phyloP scores from a whole-genome alignment of 306 rosid genomes.

The Clitoria ternatea region DNA sequence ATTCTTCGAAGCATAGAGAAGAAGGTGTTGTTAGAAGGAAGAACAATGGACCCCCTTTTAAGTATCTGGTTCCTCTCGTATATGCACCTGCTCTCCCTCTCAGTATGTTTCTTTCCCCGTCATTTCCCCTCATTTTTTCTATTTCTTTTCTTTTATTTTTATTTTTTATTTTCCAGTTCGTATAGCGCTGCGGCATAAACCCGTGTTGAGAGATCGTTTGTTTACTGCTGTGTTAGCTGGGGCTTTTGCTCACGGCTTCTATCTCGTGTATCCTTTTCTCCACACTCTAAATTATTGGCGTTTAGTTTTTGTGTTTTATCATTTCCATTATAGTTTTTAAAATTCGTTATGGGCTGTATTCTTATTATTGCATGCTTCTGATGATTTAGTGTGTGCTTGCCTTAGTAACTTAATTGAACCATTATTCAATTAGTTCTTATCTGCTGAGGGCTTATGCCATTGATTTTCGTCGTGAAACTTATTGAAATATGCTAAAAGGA shows the following conservation, averaged over 20 bases:
- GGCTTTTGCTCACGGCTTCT: constrained; percentile 79
- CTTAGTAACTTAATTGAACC: not conserved
- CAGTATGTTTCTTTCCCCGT: constrained; percentile 41
- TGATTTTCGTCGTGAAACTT: not conserved
- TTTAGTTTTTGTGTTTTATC: not conserved
- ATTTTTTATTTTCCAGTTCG: constrained; percentile 54
- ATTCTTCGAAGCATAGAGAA: constrained; percentile 49
- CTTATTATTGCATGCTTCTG: not conserved
- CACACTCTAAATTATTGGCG: not conserved
- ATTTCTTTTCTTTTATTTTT: not conserved
- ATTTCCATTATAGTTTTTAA: not conserved
- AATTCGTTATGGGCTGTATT: not conserved
- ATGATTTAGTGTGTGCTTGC: not conserved
- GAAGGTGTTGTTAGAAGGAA: constrained; percentile 53
- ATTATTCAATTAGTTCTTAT: not conserved
- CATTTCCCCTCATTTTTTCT: not conserved
- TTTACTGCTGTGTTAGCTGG: constrained; percentile 76
- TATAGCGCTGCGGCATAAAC: constrained; percentile 64
- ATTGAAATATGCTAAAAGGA: not conserved
- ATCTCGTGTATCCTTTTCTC: constrained; percentile 87
- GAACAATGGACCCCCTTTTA: constrained; percentile 57
- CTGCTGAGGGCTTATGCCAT: not conserved
- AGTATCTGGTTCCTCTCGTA: constrained; percentile 82
- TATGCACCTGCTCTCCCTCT: constrained; percentile 95
- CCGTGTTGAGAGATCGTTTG: constrained; percentile 88